These are phyloP conservation scores for Saccharum officinarum DNA, from an alignment of 176 grass and related monocot genomes.

Conservation along the genomic window DNA sequence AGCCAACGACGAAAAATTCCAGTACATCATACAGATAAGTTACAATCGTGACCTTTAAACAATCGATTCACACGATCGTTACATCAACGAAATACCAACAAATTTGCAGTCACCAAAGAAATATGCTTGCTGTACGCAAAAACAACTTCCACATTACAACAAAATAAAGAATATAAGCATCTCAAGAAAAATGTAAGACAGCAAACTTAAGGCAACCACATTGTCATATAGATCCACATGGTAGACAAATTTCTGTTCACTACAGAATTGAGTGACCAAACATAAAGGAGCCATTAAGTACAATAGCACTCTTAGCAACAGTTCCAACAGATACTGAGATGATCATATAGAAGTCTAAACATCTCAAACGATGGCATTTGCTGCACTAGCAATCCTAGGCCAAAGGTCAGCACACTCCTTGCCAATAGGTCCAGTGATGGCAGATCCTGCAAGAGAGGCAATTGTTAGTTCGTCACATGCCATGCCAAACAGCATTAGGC, in stretches of 20 bases:
- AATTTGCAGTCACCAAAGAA: no score
- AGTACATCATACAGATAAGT: no score
- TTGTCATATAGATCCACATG: background rate
- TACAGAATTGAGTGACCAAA: constrained; percentile 18
- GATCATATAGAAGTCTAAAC: constrained; percentile 10
- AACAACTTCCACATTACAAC: no score
- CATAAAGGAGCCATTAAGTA: background rate
- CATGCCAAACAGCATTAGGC: background rate
- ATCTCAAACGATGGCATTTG: constrained; percentile 65
- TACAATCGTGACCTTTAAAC: no score
- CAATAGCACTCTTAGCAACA: background rate
- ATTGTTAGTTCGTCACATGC: background rate
- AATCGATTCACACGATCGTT: no score
- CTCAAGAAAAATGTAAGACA: accelerated
- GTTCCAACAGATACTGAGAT: background rate
- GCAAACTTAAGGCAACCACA: background rate
- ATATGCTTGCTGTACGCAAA: no score
- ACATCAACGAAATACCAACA: no score
- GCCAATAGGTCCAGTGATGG: constrained; percentile 57
- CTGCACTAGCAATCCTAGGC: constrained; percentile 66
- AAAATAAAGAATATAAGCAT: background rate
- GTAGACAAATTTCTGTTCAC: constrained; percentile 19
- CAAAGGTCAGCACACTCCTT: constrained; percentile 71
- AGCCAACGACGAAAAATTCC: no score
- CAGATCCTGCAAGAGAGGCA: constrained; percentile 37